Percentiles rank a stretch among this genome's conserved stretches.
Conservation (phyloP, 1,139 yeast species). For the Suhomyces maxii region DNA sequence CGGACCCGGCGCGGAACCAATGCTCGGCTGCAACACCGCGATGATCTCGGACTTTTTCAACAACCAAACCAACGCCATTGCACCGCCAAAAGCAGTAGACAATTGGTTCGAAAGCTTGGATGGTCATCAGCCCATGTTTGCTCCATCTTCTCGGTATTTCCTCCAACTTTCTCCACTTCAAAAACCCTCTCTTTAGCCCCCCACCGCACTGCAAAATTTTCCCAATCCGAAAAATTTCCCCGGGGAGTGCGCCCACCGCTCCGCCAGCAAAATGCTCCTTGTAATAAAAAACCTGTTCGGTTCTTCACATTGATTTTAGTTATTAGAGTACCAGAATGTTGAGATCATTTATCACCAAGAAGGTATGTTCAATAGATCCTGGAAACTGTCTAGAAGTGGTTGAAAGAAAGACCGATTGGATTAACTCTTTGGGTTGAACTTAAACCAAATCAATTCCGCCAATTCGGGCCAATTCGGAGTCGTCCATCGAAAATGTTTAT, state of each 20-base stretch:
- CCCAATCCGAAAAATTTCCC: not conserved
- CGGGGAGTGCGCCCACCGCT: constrained; percentile 10
- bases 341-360: constrained; percentile 28
- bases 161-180: not conserved
- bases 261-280: constrained; percentile 10
- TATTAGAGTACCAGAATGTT: constrained; percentile 19
- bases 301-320: constrained; percentile 8
- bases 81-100: not conserved
- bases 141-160: not conserved
- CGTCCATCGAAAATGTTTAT: not conserved
- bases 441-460: not conserved
- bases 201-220: constrained; percentile 8
- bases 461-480: not conserved
- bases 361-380: constrained; percentile 20
- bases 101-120: not conserved
- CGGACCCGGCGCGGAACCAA: constrained; percentile 11
- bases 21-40: constrained; percentile 2
- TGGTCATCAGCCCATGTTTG: too few relatives aligned
- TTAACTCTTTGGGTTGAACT: too few relatives aligned
- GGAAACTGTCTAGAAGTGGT: too few relatives aligned
- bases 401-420: too few relatives aligned
- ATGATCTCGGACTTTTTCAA: constrained; percentile 6
- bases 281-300: constrained; percentile 8
- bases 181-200: not conserved
- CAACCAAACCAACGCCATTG: not conserved